Conservation (phyloP, 2,329 filamentous ascomycete genomes). For the Cryphonectria naterciae region DNA sequence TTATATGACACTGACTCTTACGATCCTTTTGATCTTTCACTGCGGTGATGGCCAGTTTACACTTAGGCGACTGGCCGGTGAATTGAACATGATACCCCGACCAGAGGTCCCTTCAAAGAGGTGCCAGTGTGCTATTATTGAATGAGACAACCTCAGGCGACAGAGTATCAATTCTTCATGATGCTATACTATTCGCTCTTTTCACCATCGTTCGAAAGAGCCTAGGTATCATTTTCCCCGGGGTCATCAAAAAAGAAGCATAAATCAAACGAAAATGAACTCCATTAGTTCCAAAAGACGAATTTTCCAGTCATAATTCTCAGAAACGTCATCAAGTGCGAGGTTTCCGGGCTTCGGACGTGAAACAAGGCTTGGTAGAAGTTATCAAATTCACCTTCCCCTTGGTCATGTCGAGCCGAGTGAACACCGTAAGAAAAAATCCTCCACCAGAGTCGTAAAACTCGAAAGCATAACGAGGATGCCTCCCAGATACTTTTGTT, state of each 20-base stretch:
- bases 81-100: background rate
- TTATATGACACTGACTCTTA: background rate
- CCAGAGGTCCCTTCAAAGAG: no score
- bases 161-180: background rate
- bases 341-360: background rate
- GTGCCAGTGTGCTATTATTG: background rate
- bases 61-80: background rate
- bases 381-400: background rate
- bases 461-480: background rate
- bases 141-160: background rate
- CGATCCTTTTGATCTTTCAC: background rate
- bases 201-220: background rate
- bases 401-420: background rate
- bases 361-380: background rate
- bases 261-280: background rate
- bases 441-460: background rate
- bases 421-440: background rate
- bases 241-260: background rate
- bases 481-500: conserved; percentile 13
- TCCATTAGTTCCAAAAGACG: background rate
- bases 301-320: background rate
- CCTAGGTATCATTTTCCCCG: background rate
- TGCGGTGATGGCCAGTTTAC: background rate
- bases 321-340: background rate
- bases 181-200: background rate